Conservation (phyloP, 306 rosid species). For the Pterocarpus macrocarpus region DNA sequence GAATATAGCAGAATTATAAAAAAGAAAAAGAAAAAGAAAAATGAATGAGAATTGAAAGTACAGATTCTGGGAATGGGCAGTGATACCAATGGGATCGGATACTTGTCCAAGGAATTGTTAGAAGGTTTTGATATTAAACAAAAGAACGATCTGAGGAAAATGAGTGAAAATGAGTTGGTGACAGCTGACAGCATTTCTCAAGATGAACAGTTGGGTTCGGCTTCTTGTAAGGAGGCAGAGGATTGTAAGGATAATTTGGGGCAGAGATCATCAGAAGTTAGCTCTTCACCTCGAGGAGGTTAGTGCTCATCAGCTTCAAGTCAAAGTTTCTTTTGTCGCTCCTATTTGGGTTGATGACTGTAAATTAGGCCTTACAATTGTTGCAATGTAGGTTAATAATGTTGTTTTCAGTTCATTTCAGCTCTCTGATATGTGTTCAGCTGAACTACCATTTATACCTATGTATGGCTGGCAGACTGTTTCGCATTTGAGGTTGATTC, state of each 20-base stretch:
- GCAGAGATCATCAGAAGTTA: slow-evolving; percentile 47
- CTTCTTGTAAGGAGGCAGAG: slow-evolving; percentile 40
- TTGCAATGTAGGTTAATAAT: background rate
- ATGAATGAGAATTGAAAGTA: slow-evolving; percentile 26
- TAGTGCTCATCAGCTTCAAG: slow-evolving; percentile 28
- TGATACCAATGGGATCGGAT: slow-evolving; percentile 52
- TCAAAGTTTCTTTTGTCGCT: slow-evolving; percentile 16
- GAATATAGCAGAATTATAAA: background rate
- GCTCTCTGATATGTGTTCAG: background rate
- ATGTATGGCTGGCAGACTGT: background rate
- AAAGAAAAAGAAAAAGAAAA: background rate
- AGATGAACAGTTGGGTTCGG: slow-evolving; percentile 44
- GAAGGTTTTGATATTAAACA: slow-evolving; percentile 43
- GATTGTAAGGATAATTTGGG: slow-evolving; percentile 31
- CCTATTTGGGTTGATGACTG: slow-evolving; percentile 2
- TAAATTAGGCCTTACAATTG: background rate
- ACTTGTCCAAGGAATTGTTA: slow-evolving; percentile 42
- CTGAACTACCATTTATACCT: background rate
- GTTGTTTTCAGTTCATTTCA: background rate
- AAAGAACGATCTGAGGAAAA: slow-evolving; percentile 39
- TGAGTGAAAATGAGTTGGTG: slow-evolving; percentile 32
- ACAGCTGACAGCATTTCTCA: slow-evolving; percentile 25
- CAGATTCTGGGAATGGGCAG: slow-evolving; percentile 54
- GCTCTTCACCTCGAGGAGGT: slow-evolving; percentile 60
- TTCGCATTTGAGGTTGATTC: background rate